Evolutionary conservation across 1,284 basidiomycete species (phyloP), one percentile per base, ranked within the genome.

Genomic region (Ganoderma leucocontextum): DNA sequence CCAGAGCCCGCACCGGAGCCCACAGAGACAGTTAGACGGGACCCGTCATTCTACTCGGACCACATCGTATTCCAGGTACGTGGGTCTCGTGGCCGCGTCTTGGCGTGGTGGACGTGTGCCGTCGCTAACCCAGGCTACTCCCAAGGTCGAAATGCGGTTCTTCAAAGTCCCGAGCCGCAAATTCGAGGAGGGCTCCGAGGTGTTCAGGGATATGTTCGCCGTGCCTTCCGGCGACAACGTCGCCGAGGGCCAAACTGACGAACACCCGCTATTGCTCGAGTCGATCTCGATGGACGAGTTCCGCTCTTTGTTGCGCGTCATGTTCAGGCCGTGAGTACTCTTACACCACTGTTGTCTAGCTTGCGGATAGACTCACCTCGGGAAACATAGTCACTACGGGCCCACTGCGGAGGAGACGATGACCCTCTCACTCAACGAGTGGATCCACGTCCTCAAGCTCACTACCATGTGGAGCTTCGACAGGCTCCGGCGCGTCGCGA

Each of bases 111-210:
- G 7, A 19, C 10, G n/a, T 25, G 22, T 36, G 29, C 35, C 17
- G 7, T n/a, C 10, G 41, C 29, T 25, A 12, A 29, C 53, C 5
- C 35, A 4, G 22, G 10, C 0, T 25, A 1, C 7, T 29, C 22
- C 6, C 2, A 64, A 81, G 79, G 78, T 79, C 25, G 76, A 77
- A 36, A 70, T 73, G 39, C 64, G 66, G 10, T 62, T 80, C 44
- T 80, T 79, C 76, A 78, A 77, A 60, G 76, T 80, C 8, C 78
- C 76, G 5, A 72, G 75, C 2, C 67, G 72, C 62, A 74, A 71
- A 19, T 78, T 81, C 66, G 70, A 74, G 42, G 66, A 69, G 25
- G 69, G 63, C 39, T 79, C 79, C 0, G 72, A 75, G 35, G 73
- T 78, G 25, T 80, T 80, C 73, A 62, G 65, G 36, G 62, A 71